Evolutionary conservation across 495 filamentous ascomycete species (phyloP), one percentile per base, ranked within the genome.

Genomic region (Tuber umbilicatum): DNA sequence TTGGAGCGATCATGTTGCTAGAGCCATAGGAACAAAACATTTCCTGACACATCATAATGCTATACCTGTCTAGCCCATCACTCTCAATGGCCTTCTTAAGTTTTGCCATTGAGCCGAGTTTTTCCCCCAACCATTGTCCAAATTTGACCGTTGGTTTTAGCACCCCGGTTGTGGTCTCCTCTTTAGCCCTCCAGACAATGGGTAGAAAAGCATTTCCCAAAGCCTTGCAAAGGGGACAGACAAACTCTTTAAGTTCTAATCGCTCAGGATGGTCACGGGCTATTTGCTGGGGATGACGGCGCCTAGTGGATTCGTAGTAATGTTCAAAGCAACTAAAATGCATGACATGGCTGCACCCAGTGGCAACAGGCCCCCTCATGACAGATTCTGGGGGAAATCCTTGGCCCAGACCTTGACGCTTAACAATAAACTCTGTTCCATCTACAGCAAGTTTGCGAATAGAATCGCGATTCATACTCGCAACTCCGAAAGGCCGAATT

Each of bases 211-310:
- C 88, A 81, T 99, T 99, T 3, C 96, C 95, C 12, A 98, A 87
- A 1, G 96, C 96, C 84, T 98, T 99, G 85, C 95, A 99, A 19
- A 99, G 87, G n/a, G 95, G 95, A 78, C 95, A 99, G 39, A 97
- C 91, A 79, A 98, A 99, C 76, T 99, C 95, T 67, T 95, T 90
- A 37, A 87, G 84, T 21, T 87, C 84, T 1, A 92, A 85, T 69
- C 89, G 86, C 82, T 98, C 96, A 0, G 95, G 95, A 79, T 97
- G 94, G 74, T 95, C 91, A 6, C 95, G 88, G 23, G 96, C 94
- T 82, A 98, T 95, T 79, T 98, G 95, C 77, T 93, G 92, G 47
- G 86, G 88, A 77, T 99, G 96, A 68, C 95, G 89, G 70, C 93
- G 88, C 70, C 89, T 86, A 0, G 93, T 95, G 0, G 94, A 91